Base-by-base conservation (phyloP, 257 asterid species). In the Craterostigma plantagineum region DNA sequence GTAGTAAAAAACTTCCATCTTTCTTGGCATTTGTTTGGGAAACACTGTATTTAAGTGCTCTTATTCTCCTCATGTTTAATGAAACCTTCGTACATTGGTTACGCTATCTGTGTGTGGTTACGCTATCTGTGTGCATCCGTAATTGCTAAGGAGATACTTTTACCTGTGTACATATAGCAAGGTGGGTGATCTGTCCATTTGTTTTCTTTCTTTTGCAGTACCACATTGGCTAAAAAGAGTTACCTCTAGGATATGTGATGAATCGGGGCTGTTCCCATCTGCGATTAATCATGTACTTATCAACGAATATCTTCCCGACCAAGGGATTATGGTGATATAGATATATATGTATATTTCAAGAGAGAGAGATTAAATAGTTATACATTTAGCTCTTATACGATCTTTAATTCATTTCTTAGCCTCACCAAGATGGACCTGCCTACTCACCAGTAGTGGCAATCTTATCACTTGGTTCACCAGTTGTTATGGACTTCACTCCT, bases 381-480 rank as follows among this genome's bases (percentile, higher is more conserved):
- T 8, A 9, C 8, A 36, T 36, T 36, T 36, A 36, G 3, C 33
- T 46, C 14, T 39, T 45, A 33, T 34, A 11, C 15, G 3, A 10
- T 41, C 53, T 54, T 37, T 13, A 51, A 61, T 49, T 52, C n/a
- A 15, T 34, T 35, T 10, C 55, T 50, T 71, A 85, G 97, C 75
- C 93, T 5, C 98, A 82, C 67, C 95, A 87, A 63, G 98, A 87
- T 51, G 95, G 98, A 39, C 83, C 92, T 45, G 92, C 95, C 23
- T 87, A 87, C 68, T 61, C 45, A 48, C 95, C 98, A 2, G 86
- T 82, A 33, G 98, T 87, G 59, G 93, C 98, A 48, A 82, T 87
- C 59, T 64, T 87, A 34, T 87, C 98, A 46, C 87, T 87, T 35
- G 92, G 93, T 53, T 72, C 93, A 14, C 73, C 95, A 39, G 79